A percentile compares a stretch with the other conserved stretches of the same genome.
These are phyloP conservation scores for Beauveria bassiana DNA, from an alignment of 2,329 filamentous ascomycete species.

Conservation along the genomic window DNA sequence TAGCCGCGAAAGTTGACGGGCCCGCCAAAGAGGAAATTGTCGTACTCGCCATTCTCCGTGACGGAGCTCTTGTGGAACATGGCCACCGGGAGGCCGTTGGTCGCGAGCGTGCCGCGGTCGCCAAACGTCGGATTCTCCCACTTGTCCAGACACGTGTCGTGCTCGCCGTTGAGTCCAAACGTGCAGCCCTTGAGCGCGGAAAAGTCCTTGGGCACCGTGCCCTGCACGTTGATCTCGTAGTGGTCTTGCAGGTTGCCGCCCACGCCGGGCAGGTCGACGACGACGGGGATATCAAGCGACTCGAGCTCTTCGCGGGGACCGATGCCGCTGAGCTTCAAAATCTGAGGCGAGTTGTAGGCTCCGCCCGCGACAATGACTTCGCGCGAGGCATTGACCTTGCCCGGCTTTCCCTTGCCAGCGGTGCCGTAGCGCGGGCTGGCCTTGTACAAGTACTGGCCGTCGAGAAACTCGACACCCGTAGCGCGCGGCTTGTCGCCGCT, in stretches of 20 bases:
- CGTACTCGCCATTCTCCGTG: slow-evolving; percentile 32
- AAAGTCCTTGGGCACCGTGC: slow-evolving; percentile 19
- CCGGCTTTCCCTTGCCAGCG: slow-evolving; percentile 22
- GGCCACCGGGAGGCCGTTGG: slow-evolving; percentile 45
- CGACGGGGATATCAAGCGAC: slow-evolving; percentile 31
- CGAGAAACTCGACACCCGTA: slow-evolving; percentile 41
- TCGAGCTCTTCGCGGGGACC: slow-evolving; percentile 35
- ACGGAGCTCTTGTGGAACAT: slow-evolving; percentile 31
- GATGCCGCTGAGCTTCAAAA: slow-evolving; percentile 43
- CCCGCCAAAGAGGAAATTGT: slow-evolving; percentile 47
- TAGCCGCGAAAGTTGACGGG: slow-evolving; percentile 49
- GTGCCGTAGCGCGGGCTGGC: slow-evolving; percentile 31
- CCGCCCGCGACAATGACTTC: slow-evolving; percentile 46
- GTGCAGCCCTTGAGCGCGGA: slow-evolving; percentile 23
- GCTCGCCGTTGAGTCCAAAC: slow-evolving; percentile 20
- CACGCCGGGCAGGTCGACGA: slow-evolving; percentile 49
- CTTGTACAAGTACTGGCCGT: slow-evolving; percentile 37
- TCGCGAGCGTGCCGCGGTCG: slow-evolving; percentile 27
- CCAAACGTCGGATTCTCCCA: slow-evolving; percentile 24
- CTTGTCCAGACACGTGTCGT: slow-evolving; percentile 29
- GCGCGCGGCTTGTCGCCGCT: slow-evolving; percentile 30
- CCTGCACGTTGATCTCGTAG: slow-evolving; percentile 36
- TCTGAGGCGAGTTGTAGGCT: slow-evolving; percentile 44
- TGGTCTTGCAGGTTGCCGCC: slow-evolving; percentile 54
- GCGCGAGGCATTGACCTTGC: slow-evolving; percentile 29